Conservation (phyloP, 2,329 filamentous ascomycete genomes). For the Colletotrichum paranaense region DNA sequence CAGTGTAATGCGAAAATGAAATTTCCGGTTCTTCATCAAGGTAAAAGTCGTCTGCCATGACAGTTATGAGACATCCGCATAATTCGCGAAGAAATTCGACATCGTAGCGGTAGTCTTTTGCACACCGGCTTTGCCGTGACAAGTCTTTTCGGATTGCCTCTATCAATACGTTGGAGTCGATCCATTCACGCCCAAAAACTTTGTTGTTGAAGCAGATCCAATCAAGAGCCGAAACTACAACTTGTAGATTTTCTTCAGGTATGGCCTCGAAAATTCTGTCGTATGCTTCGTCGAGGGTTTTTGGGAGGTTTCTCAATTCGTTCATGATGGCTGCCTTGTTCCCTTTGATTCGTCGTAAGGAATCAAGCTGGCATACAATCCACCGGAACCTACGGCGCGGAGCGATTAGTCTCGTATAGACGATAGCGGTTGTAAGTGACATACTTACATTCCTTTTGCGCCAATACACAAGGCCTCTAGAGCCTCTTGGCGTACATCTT, state of each 20-base stretch:
- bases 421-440: accelerated
- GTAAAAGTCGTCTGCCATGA: neutral
- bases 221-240: neutral
- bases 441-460: conserved; percentile 1
- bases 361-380: conserved; percentile 4
- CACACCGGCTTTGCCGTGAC: accelerated
- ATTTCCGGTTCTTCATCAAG: neutral
- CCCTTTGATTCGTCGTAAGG: neutral
- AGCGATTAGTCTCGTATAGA: neutral
- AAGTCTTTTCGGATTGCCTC: neutral
- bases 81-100: neutral
- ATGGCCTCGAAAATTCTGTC: neutral
- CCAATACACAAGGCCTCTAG: neutral
- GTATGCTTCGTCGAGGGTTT: neutral
- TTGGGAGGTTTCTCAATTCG: neutral
- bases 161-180: accelerated
- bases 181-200: accelerated
- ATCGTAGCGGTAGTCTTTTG: neutral
- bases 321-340: neutral
- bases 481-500: neutral
- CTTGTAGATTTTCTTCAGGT: accelerated
- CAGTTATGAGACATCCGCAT: neutral
- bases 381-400: neutral
- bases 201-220: neutral
- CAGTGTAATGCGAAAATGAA: neutral